Base-by-base conservation (phyloP, 257 asterid genomes). In the Primulina eburnea region DNA sequence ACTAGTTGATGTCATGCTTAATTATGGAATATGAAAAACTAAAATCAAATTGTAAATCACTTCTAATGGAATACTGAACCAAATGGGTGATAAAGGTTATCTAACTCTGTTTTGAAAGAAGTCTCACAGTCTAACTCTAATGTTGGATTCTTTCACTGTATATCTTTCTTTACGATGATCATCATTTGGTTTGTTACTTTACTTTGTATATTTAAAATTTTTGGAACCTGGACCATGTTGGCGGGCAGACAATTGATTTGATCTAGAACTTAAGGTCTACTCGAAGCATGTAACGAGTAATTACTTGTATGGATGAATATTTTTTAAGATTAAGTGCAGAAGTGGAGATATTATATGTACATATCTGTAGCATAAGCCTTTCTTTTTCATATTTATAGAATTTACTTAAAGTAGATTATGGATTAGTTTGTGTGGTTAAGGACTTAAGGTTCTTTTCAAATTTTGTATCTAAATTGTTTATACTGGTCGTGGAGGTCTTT, bases 401-500 rank as follows among this genome's bases (percentile, higher is more conserved):
- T 21, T 34, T 20, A 28, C 18, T 60, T 56, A 1, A 60, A 5
- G 20, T 59, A 18, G 30, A 35, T 37, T 35, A 28, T 72, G 71
- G 17, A 62, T 67, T 52, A 11, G 59, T 33, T 17, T 67, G 68
- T 69, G 35, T 60, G 20, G 12, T 40, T 57, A 24, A 4, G 34
- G 55, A 63, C 29, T 28, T 28, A 1, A 28, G 29, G 29, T 28
- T 18, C 18, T 24, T 60, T 57, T 12, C 33, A 14, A 24, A 55
- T 16, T 6, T 40, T 59, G 12, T 65, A 60, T 24, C 60, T 37
- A 59, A 16, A 16, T 59, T 33, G 56, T 43, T 26, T 59, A 8
- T 33, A 7, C 43, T 43, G 35, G 55, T 65, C 29, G 26, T 29
- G 70, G 62, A 17, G 18, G 57, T 62, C 1, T 55, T 71, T 66